These are phyloP conservation scores for Eremochloa ophiuroides DNA, from an alignment of 176 grass and related monocot species.

Conservation along the genomic window DNA sequence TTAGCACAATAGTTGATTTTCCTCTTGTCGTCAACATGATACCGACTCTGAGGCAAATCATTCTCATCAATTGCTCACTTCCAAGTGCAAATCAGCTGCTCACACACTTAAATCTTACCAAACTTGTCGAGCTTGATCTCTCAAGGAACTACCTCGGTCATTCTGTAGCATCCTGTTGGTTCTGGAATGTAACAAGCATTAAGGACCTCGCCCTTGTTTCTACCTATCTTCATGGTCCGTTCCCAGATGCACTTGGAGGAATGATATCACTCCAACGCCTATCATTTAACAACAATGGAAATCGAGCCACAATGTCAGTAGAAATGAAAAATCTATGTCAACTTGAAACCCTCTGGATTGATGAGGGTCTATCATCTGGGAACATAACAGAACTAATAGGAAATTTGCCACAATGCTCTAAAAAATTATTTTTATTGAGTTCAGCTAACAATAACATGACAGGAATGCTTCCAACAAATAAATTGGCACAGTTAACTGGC, in stretches of 20 bases:
- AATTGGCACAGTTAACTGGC: too few species aligned
- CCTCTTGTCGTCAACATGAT: not conserved
- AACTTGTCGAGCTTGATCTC: constrained; percentile 13
- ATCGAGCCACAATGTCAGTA: not conserved
- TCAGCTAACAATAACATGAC: not conserved
- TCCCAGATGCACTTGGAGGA: constrained; percentile 1
- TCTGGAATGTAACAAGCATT: constrained; percentile 29
- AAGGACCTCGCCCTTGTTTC: not conserved
- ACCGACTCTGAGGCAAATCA: not conserved
- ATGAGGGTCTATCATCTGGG: not conserved
- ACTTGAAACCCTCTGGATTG: not conserved
- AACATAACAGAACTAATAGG: constrained; percentile 15
- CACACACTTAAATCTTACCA: not conserved
- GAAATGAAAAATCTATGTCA: not conserved
- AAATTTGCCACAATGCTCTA: not conserved
- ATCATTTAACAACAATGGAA: not conserved
- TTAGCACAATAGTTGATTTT: not conserved
- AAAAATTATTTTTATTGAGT: not conserved
- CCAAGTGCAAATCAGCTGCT: not conserved
- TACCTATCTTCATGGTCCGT: not conserved
- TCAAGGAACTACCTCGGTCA: not conserved
- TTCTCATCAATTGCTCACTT: not conserved
- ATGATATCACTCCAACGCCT: not conserved
- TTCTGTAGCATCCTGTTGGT: constrained; percentile 16
- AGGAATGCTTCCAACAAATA: not conserved